Conservation (phyloP, 2,329 filamentous ascomycete genomes). For the Talaromyces sp. region DNA sequence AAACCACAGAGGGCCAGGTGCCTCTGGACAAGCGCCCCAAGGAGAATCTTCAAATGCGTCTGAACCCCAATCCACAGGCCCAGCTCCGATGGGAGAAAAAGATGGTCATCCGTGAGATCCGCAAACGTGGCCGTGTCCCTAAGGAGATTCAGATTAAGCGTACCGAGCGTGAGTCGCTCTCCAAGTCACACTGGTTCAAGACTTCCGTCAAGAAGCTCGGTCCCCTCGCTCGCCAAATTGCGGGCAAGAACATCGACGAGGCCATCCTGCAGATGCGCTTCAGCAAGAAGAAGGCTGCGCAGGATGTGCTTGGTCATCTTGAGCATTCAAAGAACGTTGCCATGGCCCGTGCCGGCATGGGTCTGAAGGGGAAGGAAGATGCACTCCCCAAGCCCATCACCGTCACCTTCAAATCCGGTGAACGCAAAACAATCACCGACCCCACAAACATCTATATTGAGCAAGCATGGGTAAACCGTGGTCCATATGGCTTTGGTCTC, state of each 20-base stretch:
- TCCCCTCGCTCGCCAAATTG: constrained; percentile 82
- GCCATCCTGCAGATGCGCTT: constrained; percentile 94
- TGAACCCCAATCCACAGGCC: constrained; percentile 74
- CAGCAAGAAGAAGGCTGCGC: constrained; percentile 88
- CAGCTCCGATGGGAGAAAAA: constrained; percentile 78
- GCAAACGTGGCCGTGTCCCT: constrained; percentile 66
- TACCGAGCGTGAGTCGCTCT: constrained; percentile 60
- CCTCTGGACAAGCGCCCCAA: constrained; percentile 46
- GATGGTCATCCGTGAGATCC: constrained; percentile 77
- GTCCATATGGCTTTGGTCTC: constrained; percentile 61
- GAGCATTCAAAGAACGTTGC: constrained; percentile 81
- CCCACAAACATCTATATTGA: constrained; percentile 85
- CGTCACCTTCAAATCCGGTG: constrained; percentile 75
- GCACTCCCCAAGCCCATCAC: constrained; percentile 50
- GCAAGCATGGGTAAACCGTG: constrained; percentile 88
- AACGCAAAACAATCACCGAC: constrained; percentile 70
- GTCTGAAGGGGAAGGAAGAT: constrained; percentile 53
- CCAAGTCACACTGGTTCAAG: constrained; percentile 72
- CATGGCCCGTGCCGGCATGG: constrained; percentile 81
- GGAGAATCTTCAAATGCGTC: constrained; percentile 61
- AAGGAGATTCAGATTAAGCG: constrained; percentile 69
- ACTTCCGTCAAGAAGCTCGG: constrained; percentile 92
- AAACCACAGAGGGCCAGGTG: constrained; percentile 10
- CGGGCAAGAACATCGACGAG: constrained; percentile 90
- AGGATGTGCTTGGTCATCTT: constrained; percentile 77